phyloP scores from a whole-genome alignment of 306 rosid species.

The Argentina anserina region DNA sequence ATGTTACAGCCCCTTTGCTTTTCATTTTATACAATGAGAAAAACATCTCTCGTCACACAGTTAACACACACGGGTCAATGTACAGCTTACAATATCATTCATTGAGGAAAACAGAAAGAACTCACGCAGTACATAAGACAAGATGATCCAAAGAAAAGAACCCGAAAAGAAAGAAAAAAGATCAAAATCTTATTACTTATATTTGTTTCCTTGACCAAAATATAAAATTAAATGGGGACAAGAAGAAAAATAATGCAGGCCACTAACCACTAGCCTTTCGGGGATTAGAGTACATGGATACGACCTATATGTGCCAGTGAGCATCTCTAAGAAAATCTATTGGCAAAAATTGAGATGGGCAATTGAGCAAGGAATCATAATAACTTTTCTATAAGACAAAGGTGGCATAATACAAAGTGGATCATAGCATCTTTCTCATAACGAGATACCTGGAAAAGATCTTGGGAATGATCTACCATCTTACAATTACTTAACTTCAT shows the following conservation, averaged over 20 bases:
- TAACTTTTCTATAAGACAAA: slow-evolving; percentile 53
- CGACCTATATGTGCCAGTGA: neutral
- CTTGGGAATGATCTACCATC: slow-evolving; percentile 48
- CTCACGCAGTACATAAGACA: neutral
- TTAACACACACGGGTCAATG: too few relatives aligned
- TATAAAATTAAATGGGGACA: neutral
- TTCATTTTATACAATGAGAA: neutral
- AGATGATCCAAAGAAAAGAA: neutral
- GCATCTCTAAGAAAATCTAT: slow-evolving; percentile 27
- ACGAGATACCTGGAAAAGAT: slow-evolving; percentile 46
- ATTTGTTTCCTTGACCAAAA: slow-evolving; percentile 18
- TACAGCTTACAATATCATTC: neutral
- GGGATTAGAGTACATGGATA: slow-evolving; percentile 19
- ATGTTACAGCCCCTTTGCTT: neutral
- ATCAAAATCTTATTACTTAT: slow-evolving; percentile 15
- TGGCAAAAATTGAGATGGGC: slow-evolving; percentile 21
- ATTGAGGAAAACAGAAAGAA: neutral
- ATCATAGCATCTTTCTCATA: slow-evolving; percentile 50
- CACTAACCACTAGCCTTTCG: slow-evolving; percentile 8
- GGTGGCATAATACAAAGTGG: slow-evolving; percentile 73
- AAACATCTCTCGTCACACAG: neutral
- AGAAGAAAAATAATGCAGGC: slow-evolving; percentile 12
- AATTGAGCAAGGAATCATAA: slow-evolving; percentile 36
- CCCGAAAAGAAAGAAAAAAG: neutral
- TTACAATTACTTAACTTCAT: slow-evolving; percentile 48